Percentiles rank a stretch among this genome's conserved stretches.
Conservation (phyloP, 2,329 filamentous ascomycete genomes). For the Fulvia fulva region DNA sequence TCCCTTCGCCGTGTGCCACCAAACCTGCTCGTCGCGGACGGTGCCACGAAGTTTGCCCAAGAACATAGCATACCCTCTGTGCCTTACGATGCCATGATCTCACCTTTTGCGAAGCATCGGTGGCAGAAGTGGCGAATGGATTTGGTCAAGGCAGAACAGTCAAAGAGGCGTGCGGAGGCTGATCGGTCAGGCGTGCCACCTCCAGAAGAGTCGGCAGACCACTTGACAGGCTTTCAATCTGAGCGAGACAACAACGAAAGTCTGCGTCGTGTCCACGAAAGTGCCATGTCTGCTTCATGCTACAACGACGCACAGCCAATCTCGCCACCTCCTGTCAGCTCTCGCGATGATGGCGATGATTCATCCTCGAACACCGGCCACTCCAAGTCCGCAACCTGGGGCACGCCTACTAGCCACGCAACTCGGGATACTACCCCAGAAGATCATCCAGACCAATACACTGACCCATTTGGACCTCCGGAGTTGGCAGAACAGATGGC, state of each 20-base stretch:
- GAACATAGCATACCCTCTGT: slow-evolving; percentile 71
- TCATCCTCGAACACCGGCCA: background rate
- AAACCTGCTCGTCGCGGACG: slow-evolving; percentile 82
- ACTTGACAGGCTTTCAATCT: slow-evolving; percentile 6
- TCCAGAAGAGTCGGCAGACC: slow-evolving; percentile 15
- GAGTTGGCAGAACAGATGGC: slow-evolving; percentile 22
- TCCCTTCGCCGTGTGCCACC: slow-evolving; percentile 85
- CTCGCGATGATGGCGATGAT: background rate
- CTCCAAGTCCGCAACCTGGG: background rate
- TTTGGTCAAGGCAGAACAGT: slow-evolving; percentile 58
- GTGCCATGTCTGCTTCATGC: slow-evolving; percentile 30
- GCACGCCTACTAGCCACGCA: background rate
- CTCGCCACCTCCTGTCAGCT: slow-evolving; percentile 31
- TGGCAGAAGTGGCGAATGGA: slow-evolving; percentile 74
- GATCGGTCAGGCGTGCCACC: slow-evolving; percentile 20
- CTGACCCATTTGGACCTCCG: slow-evolving; percentile 27
- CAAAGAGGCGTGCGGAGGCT: slow-evolving; percentile 35
- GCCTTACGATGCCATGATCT: slow-evolving; percentile 74
- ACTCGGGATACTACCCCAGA: slow-evolving; percentile 18
- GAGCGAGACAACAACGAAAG: slow-evolving; percentile 22
- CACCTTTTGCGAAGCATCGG: slow-evolving; percentile 71
- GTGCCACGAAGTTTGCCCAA: slow-evolving; percentile 80
- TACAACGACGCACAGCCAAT: slow-evolving; percentile 35
- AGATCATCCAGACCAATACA: slow-evolving; percentile 19
- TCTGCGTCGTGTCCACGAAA: slow-evolving; percentile 38